These are phyloP conservation scores for Yamadazyma philogaea DNA, from an alignment of 805 yeast species.

Conservation along the genomic window DNA sequence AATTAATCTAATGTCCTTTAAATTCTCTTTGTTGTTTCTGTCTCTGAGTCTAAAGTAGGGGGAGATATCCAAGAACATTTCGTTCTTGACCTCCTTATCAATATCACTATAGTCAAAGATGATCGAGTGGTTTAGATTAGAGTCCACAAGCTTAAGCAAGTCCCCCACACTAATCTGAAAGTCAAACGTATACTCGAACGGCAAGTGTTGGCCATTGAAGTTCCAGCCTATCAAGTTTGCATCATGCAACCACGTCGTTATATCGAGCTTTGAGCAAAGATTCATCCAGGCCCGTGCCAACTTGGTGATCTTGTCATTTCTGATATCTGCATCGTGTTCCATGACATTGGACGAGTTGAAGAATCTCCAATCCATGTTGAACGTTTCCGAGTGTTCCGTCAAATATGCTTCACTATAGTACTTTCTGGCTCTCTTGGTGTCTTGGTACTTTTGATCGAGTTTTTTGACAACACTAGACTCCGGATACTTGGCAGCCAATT, in stretches of 20 bases:
- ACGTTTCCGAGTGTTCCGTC: conserved; percentile 1
- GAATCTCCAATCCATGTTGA: conserved; percentile 15
- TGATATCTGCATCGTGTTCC: conserved; percentile 5
- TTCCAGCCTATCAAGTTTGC: conserved; percentile 42
- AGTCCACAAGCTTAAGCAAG: conserved; percentile 39
- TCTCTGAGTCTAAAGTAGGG: conserved; percentile 26
- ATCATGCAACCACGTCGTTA: conserved; percentile 38
- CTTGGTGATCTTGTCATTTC: conserved; percentile 25
- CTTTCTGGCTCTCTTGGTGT: conserved; percentile 13
- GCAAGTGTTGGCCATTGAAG: conserved; percentile 51
- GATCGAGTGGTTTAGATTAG: conserved; percentile 39
- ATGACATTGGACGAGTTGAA: conserved; percentile 8
- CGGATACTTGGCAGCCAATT: background rate
- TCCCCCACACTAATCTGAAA: conserved; percentile 45
- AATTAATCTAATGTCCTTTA: conserved; percentile 52
- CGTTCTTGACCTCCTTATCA: conserved; percentile 16
- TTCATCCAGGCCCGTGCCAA: conserved; percentile 44
- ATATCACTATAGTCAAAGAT: conserved; percentile 31
- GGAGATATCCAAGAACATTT: conserved; percentile 30
- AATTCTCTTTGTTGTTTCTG: conserved; percentile 47
- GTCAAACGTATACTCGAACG: conserved; percentile 54
- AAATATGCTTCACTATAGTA: conserved; percentile 15
- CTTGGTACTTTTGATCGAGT: conserved; percentile 10
- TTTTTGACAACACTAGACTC: conserved; percentile 4
- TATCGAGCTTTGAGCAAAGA: conserved; percentile 37